These are phyloP conservation scores for Ammopiptanthus mongolicus DNA, from an alignment of 306 rosid genomes.

Conservation along the genomic window DNA sequence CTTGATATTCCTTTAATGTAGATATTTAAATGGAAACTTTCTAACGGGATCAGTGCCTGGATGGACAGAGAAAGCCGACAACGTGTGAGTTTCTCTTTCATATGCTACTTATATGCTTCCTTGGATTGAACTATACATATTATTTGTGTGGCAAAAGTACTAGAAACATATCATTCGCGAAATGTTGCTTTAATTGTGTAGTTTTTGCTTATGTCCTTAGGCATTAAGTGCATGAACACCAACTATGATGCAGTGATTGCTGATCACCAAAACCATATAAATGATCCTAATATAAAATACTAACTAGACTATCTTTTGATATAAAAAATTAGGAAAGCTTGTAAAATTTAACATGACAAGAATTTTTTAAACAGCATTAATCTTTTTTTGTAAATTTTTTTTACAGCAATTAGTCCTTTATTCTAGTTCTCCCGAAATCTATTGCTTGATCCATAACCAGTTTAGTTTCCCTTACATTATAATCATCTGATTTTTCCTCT, in stretches of 20 bases:
- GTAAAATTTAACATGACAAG: neutral
- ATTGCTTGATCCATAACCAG: neutral
- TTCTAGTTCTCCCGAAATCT: neutral
- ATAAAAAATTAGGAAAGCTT: neutral
- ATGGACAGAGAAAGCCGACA: slow-evolving; percentile 26
- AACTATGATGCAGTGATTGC: neutral
- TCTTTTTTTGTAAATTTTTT: too few species aligned
- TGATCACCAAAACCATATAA: neutral
- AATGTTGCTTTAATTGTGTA: neutral
- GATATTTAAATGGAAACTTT: slow-evolving; percentile 73
- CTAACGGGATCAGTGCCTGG: slow-evolving; percentile 49
- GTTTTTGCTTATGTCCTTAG: neutral
- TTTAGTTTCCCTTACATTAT: neutral
- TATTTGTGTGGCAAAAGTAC: too few species aligned
- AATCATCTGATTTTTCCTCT: neutral
- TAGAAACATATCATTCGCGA: neutral
- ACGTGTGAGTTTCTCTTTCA: slow-evolving; percentile 39
- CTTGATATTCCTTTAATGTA: slow-evolving; percentile 14
- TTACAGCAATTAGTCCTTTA: too few species aligned
- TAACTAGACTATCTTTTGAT: neutral
- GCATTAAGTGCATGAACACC: neutral
- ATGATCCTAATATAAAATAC: neutral
- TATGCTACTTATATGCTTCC: neutral
- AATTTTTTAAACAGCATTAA: too few species aligned
- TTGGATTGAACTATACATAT: neutral